Percentiles rank a stretch among this genome's conserved stretches.
Evolutionary conservation across 139 green algal species (phyloP).

Genomic region (Micromonas commoda): DNA sequence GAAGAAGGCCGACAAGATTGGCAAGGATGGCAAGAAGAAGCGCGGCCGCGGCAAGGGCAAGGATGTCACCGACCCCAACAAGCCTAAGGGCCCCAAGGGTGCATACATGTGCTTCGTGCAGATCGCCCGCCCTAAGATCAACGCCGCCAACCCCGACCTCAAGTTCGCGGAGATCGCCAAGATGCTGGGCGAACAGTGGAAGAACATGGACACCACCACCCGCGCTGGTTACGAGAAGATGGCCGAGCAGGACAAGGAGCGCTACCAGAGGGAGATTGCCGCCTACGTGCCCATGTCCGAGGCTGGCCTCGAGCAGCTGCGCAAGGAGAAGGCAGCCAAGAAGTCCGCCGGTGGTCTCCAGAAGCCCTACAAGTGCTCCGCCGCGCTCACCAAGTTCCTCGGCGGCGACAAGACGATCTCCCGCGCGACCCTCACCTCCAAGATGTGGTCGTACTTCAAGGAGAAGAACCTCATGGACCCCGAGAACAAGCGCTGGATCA

Average conservation of each 20-base stretch:
- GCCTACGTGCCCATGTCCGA: constrained; percentile 1
- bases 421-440: neutral
- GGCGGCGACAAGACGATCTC: neutral
- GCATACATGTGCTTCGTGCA: constrained; percentile 26
- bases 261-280: constrained; percentile 11
- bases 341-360: neutral
- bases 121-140: neutral
- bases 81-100: constrained; percentile 19
- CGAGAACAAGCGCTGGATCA: neutral
- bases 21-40: neutral
- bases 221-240: constrained; percentile 4
- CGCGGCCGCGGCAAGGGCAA: neutral
- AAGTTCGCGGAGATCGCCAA: constrained; percentile 6
- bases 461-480: constrained; percentile 7
- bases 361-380: constrained; percentile 15
- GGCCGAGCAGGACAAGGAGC: constrained; percentile 24
- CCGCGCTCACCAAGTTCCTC: neutral
- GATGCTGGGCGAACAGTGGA: constrained; percentile 10
- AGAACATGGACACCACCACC: neutral
- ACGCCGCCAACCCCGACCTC: neutral
- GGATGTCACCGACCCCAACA: constrained; percentile 14
- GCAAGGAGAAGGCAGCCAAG: neutral
- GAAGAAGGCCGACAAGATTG: neutral
- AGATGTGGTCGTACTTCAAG: constrained; percentile 9
- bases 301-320: constrained; percentile 1